These are phyloP conservation scores for Phytophthora brassicae DNA, from an alignment of 352 stramenopile genomes.

Conservation along the genomic window DNA sequence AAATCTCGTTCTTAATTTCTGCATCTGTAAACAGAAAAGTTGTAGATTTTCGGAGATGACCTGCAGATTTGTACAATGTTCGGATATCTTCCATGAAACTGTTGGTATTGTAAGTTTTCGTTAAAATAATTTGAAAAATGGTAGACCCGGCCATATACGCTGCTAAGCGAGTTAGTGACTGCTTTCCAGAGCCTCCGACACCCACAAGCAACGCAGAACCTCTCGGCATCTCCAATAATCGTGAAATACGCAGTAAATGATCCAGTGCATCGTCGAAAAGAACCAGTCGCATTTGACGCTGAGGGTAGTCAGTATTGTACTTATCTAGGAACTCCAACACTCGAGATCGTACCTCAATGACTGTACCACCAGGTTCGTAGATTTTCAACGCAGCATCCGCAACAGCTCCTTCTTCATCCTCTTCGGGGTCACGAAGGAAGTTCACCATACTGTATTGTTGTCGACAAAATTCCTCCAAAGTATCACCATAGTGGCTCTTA, in stretches of 20 bases:
- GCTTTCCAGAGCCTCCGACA: conserved; percentile 97
- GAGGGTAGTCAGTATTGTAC: conserved; percentile 97
- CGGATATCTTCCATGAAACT: conserved; percentile 98
- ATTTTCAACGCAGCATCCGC: conserved; percentile 95
- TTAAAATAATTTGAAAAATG: conserved; percentile 99
- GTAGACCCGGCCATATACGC: conserved; percentile 95
- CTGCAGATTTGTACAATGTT: conserved; percentile 96
- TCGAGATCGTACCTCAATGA: conserved; percentile 91
- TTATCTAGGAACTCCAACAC: conserved; percentile 96
- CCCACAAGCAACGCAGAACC: conserved; percentile 96
- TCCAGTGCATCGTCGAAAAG: conserved; percentile 98
- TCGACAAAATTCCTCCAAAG: conserved; percentile 67
- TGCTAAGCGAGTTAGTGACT: conserved; percentile 95
- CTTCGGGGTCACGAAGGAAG: conserved; percentile 96
- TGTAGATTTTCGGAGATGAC: conserved; percentile 95
- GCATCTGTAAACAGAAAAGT: conserved; percentile 99
- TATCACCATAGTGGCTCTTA: conserved; percentile 90
- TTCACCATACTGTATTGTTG: conserved; percentile 95
- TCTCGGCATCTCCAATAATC: conserved; percentile 96
- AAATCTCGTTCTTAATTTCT: conserved; percentile 99
- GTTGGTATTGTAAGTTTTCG: conserved; percentile 98
- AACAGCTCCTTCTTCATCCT: conserved; percentile 95
- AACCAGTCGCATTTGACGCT: conserved; percentile 96
- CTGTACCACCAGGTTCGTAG: conserved; percentile 94
- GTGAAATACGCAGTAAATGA: conserved; percentile 96